Conservation (phyloP, 192 early-diverging fungal species). For the Coemansia sp. region DNA sequence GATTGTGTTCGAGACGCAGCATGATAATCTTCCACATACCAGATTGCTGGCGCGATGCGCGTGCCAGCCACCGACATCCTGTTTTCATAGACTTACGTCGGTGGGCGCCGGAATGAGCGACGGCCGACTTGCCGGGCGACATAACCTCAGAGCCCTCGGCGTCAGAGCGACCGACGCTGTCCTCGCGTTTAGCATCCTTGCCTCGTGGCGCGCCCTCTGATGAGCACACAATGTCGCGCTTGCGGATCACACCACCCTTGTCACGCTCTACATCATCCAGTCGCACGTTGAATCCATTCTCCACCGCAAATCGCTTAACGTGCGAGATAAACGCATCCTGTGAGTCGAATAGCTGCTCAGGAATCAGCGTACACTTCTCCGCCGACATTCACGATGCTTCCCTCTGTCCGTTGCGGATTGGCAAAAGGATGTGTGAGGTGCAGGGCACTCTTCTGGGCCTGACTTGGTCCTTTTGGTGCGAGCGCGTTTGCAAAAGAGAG, state of each 20-base stretch:
- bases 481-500: too few relatives aligned
- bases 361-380: conserved; percentile 54
- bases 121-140: conserved; percentile 5
- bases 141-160: conserved; percentile 5
- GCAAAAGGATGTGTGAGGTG: too few relatives aligned
- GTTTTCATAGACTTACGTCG: conserved; percentile 57
- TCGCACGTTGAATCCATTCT: conserved; percentile 56
- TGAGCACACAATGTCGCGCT: conserved; percentile 57
- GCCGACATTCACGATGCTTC: conserved; percentile 18
- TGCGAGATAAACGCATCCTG: conserved; percentile 52
- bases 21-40: conserved; percentile 57
- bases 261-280: conserved; percentile 56
- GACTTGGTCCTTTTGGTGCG: too few relatives aligned
- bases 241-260: conserved; percentile 53
- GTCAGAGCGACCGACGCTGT: conserved; percentile 28
- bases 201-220: conserved; percentile 51
- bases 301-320: conserved; percentile 47
- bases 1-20: conserved; percentile 55
- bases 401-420: not conserved
- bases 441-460: too few relatives aligned
- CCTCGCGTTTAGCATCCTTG: conserved; percentile 49
- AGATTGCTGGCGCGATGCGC: conserved; percentile 50
- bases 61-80: conserved; percentile 54
- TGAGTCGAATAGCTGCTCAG: conserved; percentile 53
- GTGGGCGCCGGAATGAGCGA: conserved; percentile 51